A percentile compares a stretch with the other conserved stretches of the same genome.
phyloP scores from a whole-genome alignment of 1,284 basidiomycete species.

The Apiotrichum brassicae region DNA sequence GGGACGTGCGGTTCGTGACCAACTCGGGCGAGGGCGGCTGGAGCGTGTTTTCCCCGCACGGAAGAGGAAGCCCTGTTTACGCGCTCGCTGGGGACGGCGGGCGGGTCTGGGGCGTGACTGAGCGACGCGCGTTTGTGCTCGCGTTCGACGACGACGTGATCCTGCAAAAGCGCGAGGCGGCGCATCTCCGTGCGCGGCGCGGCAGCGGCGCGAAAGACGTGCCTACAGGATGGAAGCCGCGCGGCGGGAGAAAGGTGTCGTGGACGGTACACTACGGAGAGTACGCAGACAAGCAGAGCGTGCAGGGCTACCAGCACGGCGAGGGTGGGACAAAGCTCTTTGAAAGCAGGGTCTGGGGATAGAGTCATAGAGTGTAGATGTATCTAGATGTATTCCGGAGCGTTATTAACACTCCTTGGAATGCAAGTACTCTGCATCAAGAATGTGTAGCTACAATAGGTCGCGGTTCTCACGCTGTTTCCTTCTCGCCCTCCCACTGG shows the following conservation, averaged over 20 bases:
- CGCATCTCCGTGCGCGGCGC: neutral
- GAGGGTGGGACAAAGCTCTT: constrained; percentile 28
- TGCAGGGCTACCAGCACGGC: constrained; percentile 37
- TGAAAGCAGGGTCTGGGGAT: constrained; percentile 14
- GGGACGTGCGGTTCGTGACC: constrained; percentile 27
- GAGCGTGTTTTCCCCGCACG: constrained; percentile 41
- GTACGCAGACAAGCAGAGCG: constrained; percentile 16
- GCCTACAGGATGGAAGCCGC: constrained; percentile 25
- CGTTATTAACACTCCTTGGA: too few relatives aligned
- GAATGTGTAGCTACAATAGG: too few relatives aligned
- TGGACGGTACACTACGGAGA: constrained; percentile 35
- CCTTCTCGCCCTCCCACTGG: constrained; percentile 30
- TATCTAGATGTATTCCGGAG: neutral
- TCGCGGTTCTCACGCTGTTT: too few relatives aligned
- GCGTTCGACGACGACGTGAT: constrained; percentile 32
- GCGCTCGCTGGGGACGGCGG: constrained; percentile 38
- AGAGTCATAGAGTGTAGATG: neutral
- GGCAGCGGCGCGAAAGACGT: constrained; percentile 10
- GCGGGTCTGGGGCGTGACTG: constrained; percentile 45
- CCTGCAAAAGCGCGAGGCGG: neutral
- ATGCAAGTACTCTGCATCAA: too few relatives aligned
- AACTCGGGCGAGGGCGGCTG: constrained; percentile 19
- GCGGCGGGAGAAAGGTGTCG: constrained; percentile 31
- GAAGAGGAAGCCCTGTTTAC: constrained; percentile 45
- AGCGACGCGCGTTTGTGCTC: constrained; percentile 39